Base-by-base conservation (phyloP, 257 asterid species). In the Solanum okadae region DNA sequence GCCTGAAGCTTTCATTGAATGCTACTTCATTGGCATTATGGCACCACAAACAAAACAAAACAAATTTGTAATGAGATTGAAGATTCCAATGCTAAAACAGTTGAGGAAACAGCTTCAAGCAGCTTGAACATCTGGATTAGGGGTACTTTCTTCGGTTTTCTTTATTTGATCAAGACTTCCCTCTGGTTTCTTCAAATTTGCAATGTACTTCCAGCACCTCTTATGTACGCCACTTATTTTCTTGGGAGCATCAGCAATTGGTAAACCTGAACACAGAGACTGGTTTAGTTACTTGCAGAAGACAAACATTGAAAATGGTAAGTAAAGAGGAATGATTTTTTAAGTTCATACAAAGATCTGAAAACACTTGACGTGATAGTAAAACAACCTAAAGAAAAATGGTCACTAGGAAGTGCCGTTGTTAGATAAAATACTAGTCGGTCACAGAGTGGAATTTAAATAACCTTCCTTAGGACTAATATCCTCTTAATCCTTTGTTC, bases 201-300 rank as follows among this genome's bases (percentile, higher is more conserved):
- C 91, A 68, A 97, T 89, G 88, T 94, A 97, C 89, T 90, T 96
- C 98, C 99, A 97, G 91, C 98, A 97, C 86, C 98, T 96, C 90
- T 96, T 97, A 89, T 97, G 98, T 59, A 97, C 99, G 31, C 99
- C 98, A 2, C 98, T 97, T 61, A 97, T 96, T 93, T 97, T 97
- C 95, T 97, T 97, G 52, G 98, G 95, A 20, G 94, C 95, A n/a
- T 94, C 98, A 44, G 96, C 99, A 82, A 89, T 91, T 77, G 93
- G 93, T 78, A 77, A 49, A 46, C 86, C 86, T 82, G 86, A 49
- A 82, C 11, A 40, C 0, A 1, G 34, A 49, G 68, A 49, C 1
- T 5, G 20, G 8, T 49, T 81, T 27, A 79, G 29, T 46, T n/a
- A 78, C 99, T 97, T 95, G 94, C 92, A 89, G 70, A n/a, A 67